A percentile compares a stretch with the other conserved stretches of the same genome.
Evolutionary conservation across 768 basidiomycete species (phyloP).

Genomic region (Nevesoporus exiguus): DNA sequence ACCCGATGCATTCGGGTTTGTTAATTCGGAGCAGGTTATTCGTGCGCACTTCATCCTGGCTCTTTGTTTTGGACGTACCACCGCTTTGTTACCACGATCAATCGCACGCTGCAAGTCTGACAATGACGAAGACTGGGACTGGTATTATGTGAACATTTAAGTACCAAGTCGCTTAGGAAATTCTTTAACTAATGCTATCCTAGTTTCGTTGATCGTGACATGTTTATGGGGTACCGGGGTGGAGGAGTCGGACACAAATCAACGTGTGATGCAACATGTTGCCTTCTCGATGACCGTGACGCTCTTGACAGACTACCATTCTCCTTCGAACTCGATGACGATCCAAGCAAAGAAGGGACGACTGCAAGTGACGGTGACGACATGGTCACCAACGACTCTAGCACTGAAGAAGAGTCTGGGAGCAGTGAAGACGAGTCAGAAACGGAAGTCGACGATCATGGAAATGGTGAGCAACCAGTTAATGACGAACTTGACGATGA

Average conservation of each 20-base stretch:
- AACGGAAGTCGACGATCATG: neutral
- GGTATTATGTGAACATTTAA: slow-evolving; percentile 1
- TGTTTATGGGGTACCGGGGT: neutral
- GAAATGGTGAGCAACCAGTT: neutral
- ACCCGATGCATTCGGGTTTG: no score
- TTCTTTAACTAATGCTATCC: neutral
- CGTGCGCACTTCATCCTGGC: no score
- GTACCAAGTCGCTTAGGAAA: neutral
- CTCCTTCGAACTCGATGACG: neutral
- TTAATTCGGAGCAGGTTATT: no score
- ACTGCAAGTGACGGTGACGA: neutral
- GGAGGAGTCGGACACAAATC: neutral
- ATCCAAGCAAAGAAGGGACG: no score
- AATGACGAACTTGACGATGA: neutral
- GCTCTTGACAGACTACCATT: neutral
- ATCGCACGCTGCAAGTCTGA: neutral
- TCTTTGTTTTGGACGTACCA: no score
- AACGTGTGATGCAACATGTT: neutral
- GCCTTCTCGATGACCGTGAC: neutral
- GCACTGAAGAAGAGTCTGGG: neutral
- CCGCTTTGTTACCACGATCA: neutral
- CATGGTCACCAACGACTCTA: neutral
- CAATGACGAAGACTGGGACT: neutral
- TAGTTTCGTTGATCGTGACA: neutral
- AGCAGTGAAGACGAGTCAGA: no score